Conservation (phyloP, 1,284 basidiomycete genomes). For the Schizophyllum amplum region DNA sequence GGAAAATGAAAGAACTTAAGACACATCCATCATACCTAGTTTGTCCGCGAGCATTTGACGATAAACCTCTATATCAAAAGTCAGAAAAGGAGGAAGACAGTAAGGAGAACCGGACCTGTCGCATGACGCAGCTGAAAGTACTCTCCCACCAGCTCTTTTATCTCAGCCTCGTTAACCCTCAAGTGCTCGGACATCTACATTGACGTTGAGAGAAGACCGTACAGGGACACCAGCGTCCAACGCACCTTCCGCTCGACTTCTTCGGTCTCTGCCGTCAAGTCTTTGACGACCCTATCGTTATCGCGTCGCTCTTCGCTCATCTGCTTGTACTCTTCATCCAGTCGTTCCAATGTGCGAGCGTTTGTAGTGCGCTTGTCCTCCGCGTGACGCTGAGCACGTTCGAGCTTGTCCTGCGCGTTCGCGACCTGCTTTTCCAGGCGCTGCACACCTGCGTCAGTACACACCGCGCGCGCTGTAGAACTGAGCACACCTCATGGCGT, state of each 20-base stretch:
- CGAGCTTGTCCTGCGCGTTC: conserved; percentile 72
- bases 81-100: no score
- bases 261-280: conserved; percentile 59
- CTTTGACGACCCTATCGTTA: conserved; percentile 69
- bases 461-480: neutral
- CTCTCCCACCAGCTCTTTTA: conserved; percentile 69
- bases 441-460: conserved; percentile 27
- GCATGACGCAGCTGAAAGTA: conserved; percentile 76
- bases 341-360: conserved; percentile 58
- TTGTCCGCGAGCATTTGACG: conserved; percentile 76
- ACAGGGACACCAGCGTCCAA: neutral
- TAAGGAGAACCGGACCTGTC: conserved; percentile 43
- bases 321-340: conserved; percentile 69
- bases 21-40: conserved; percentile 34
- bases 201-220: neutral
- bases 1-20: conserved; percentile 41
- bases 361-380: conserved; percentile 66
- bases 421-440: conserved; percentile 66
- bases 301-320: conserved; percentile 68
- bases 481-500: conserved; percentile 49
- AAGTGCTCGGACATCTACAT: conserved; percentile 1
- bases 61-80: conserved; percentile 48
- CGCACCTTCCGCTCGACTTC: conserved; percentile 54
- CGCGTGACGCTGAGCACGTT: conserved; percentile 64
- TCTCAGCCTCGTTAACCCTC: conserved; percentile 51